Evolutionary conservation across 2,329 filamentous ascomycete genomes (phyloP).

Genomic region (Penicillium italicum): DNA sequence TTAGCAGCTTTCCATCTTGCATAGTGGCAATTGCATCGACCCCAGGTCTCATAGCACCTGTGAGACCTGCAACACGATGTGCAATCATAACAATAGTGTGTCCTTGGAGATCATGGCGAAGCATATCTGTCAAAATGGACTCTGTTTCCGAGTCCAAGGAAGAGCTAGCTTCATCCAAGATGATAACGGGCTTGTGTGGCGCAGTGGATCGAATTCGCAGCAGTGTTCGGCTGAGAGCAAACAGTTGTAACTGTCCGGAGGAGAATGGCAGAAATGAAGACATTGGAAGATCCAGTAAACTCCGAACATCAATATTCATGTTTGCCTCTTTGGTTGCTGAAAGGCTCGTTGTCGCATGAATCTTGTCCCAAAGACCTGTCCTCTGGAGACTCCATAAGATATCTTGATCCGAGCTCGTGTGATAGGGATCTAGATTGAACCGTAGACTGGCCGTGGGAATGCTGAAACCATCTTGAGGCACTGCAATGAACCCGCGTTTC

Average conservation of each 20-base stretch:
- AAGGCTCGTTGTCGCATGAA: background rate
- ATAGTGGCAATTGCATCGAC: background rate
- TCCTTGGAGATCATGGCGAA: background rate
- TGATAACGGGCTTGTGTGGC: constrained; percentile 2
- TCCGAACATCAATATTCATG: background rate
- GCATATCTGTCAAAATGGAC: constrained; percentile 1
- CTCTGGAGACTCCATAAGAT: background rate
- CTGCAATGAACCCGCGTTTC: constrained; percentile 6
- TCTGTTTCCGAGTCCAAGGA: constrained; percentile 6
- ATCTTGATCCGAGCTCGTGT: background rate
- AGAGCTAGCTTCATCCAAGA: constrained; percentile 8
- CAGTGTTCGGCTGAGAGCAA: constrained; percentile 3
- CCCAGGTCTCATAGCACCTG: constrained; percentile 1
- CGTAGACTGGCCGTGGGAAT: constrained; percentile 2
- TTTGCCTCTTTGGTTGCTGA: background rate
- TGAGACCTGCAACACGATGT: constrained; percentile 3
- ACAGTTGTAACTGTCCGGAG: constrained; percentile 3
- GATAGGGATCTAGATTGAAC: constrained; percentile 9
- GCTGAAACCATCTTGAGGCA: constrained; percentile 9
- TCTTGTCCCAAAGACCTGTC: constrained; percentile 2
- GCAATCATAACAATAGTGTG: background rate
- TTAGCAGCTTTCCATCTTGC: background rate
- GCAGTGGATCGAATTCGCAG: background rate
- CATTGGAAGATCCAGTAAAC: constrained; percentile 1
- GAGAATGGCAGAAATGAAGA: constrained; percentile 4